Evolutionary conservation across 306 rosid species (phyloP), one percentile per base, ranked within the genome.

Genomic region (Castanea mollissima): DNA sequence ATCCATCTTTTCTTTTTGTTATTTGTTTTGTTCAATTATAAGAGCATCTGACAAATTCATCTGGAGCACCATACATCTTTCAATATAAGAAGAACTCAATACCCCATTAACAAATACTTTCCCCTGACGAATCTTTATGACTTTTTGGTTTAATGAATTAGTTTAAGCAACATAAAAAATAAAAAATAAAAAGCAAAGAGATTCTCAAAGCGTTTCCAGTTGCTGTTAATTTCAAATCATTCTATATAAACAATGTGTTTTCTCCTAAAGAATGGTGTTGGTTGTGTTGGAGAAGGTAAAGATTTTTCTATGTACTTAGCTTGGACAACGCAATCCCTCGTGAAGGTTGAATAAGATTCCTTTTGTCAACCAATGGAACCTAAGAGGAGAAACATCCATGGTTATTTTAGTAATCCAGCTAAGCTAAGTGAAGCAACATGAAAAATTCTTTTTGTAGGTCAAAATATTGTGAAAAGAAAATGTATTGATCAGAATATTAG

Each of bases 341-440:
- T 83, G 71, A 64, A 75, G 25, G 73, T 71, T 76, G 71, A 75
- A 84, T 77, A 84, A 83, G 87, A 86, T 88, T 86, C 91, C 71
- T 59, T 72, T n/a, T 79, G 75, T 68, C 87, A 83, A 9, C 56
- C 38, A 55, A 77, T 81, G 81, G 76, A 81, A 78, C 74, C 63
- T 16, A 82, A 59, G 34, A 18, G 29, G 31, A 35, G 58, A 55
- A 68, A 55, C 81, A 78, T 68, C 41, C 58, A 76, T 25, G 14
- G 69, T 15, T 27, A 11, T 63, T 29, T 60, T 60, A 29, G 16
- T 13, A 6, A 63, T 63, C 41, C 69, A 63, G 41, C 69, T 5
- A 12, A 56, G 62, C 11, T 23, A 59, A 25, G 38, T 15, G 69
- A 25, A 29, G 69, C 38, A 62, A 5, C 38, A 62, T 27, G 69